Evolutionary conservation across 805 yeast species (phyloP).

Genomic region (Candida cerambycidarum): DNA sequence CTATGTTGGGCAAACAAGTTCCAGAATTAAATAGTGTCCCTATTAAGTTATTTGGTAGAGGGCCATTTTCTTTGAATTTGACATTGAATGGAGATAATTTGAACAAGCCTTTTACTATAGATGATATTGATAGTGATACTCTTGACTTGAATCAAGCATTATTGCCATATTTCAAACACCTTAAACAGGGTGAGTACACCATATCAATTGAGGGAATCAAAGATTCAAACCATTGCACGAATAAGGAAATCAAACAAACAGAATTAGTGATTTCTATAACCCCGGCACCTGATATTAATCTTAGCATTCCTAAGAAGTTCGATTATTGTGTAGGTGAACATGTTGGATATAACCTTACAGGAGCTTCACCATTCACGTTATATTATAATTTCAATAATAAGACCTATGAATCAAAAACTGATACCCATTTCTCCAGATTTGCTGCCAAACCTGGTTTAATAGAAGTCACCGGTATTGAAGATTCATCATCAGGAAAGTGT

Average conservation of each 20-base stretch:
- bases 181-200: slow-evolving; percentile 65
- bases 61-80: slow-evolving; percentile 62
- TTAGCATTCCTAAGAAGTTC: slow-evolving; percentile 18
- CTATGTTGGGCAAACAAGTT: slow-evolving; percentile 23
- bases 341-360: slow-evolving; percentile 70
- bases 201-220: slow-evolving; percentile 55
- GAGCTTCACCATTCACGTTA: slow-evolving; percentile 77
- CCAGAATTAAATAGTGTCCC: slow-evolving; percentile 38
- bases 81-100: slow-evolving; percentile 55
- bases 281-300: slow-evolving; percentile 69
- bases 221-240: slow-evolving; percentile 72
- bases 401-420: slow-evolving; percentile 55
- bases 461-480: slow-evolving; percentile 65
- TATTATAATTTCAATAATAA: slow-evolving; percentile 70
- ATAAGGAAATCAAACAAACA: slow-evolving; percentile 41
- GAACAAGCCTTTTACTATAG: slow-evolving; percentile 45
- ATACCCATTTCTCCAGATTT: slow-evolving; percentile 53
- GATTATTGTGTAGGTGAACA: slow-evolving; percentile 93
- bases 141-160: slow-evolving; percentile 11
- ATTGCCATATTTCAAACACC: not conserved
- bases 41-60: slow-evolving; percentile 53
- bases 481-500: slow-evolving; percentile 72
- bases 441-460: slow-evolving; percentile 84
- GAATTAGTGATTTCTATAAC: slow-evolving; percentile 60
- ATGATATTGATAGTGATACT: slow-evolving; percentile 32